Evolutionary conservation across 202 grass and related monocot genomes (phyloP).

Genomic region (Zizania palustris): DNA sequence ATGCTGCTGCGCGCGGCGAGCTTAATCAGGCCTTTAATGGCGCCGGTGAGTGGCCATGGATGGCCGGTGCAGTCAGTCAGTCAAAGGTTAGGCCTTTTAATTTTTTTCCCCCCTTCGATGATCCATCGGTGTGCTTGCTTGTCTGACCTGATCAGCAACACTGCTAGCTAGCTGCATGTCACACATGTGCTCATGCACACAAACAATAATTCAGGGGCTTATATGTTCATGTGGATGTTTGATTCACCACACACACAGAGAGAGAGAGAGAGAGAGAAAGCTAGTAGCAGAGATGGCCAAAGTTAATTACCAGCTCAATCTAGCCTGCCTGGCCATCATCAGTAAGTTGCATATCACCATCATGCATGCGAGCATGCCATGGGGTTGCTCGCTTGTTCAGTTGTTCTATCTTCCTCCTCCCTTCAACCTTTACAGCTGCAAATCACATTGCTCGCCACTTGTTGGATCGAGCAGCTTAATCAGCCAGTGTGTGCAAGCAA

Average conservation of each 20-base stretch:
- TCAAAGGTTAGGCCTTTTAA: constrained; percentile 9
- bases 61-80: neutral
- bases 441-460: neutral
- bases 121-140: neutral
- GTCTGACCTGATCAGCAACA: neutral
- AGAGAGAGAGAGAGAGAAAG: no score
- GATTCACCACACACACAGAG: neutral
- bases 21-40: no score
- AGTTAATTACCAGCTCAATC: neutral
- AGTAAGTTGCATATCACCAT: neutral
- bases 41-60: neutral
- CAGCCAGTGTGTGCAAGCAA: neutral
- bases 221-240: neutral
- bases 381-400: neutral
- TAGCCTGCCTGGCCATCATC: neutral
- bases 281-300: neutral
- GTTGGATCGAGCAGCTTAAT: neutral
- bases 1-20: no score
- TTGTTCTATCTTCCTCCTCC: no score
- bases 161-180: neutral
- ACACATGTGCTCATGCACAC: neutral
- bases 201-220: neutral
- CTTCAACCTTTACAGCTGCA: constrained; percentile 39
- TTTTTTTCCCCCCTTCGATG: neutral
- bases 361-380: no score